These are phyloP conservation scores for Ceratobasidium papillatum DNA, from an alignment of 1,284 basidiomycete genomes.

Conservation along the genomic window DNA sequence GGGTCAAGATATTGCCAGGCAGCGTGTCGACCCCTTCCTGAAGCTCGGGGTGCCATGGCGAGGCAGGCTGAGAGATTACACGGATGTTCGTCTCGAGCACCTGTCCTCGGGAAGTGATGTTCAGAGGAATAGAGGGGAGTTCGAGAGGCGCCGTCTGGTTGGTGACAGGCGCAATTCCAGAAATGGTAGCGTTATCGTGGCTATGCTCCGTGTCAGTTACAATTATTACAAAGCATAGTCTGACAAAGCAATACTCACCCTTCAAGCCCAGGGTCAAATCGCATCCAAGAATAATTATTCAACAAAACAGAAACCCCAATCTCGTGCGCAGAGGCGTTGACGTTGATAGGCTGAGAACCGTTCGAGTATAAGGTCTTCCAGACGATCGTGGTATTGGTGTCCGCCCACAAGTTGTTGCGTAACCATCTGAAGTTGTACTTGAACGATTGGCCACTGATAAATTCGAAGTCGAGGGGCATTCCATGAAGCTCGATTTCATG, in stretches of 20 bases:
- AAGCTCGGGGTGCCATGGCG: conserved; percentile 7
- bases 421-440: conserved; percentile 16
- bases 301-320: conserved; percentile 15
- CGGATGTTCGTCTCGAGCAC: neutral
- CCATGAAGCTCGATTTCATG: conserved; percentile 19
- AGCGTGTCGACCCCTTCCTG: neutral
- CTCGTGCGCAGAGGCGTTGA: neutral
- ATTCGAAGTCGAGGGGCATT: neutral
- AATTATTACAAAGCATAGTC: neutral
- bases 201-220: neutral
- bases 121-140: conserved; percentile 15
- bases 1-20: neutral
- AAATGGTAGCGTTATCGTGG: conserved; percentile 2
- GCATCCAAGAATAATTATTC: conserved; percentile 25
- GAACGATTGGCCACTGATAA: conserved; percentile 4
- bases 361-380: neutral
- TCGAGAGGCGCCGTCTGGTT: neutral
- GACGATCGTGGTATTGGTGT: neutral
- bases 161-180: neutral
- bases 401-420: neutral
- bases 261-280: neutral
- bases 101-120: conserved; percentile 8
- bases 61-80: conserved; percentile 8
- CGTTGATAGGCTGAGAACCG: neutral
- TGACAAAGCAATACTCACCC: conserved; percentile 3